These are phyloP conservation scores for Saururus chinensis DNA, from an alignment of 164 flowering plant genomes.

Conservation along the genomic window DNA sequence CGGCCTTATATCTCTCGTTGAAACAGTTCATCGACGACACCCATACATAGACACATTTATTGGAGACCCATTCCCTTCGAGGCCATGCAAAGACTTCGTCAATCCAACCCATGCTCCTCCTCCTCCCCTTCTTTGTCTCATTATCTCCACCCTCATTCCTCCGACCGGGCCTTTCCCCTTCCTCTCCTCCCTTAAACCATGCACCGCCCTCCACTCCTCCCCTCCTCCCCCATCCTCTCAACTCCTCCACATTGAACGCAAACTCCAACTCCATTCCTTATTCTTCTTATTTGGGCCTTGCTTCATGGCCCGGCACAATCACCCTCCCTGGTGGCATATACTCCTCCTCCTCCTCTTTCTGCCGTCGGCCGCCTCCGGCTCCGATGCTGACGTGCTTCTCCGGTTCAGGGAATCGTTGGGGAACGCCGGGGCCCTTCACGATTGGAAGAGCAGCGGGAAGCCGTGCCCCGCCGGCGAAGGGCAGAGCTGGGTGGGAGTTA, in stretches of 20 bases:
- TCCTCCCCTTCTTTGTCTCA: not conserved
- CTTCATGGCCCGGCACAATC: not conserved
- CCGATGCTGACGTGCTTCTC: not conserved
- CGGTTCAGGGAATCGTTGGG: slow-evolving; percentile 4
- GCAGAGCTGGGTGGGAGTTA: slow-evolving; percentile 1
- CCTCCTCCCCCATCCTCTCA: no score
- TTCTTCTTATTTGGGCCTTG: not conserved
- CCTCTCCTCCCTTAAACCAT: not conserved
- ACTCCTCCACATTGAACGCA: no score
- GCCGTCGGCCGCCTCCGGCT: not conserved
- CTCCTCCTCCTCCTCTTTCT: not conserved
- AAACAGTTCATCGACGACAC: slow-evolving; percentile 1
- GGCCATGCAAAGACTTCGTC: slow-evolving; percentile 2
- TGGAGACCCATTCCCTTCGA: not conserved
- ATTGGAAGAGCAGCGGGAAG: not conserved
- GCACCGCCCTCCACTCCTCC: no score
- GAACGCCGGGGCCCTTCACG: not conserved
- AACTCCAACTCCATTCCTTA: no score
- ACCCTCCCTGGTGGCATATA: not conserved
- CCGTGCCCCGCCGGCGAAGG: slow-evolving; percentile 1
- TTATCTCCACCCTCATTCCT: not conserved
- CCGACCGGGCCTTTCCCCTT: slow-evolving; percentile 1
- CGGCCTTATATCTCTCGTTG: slow-evolving; percentile 3
- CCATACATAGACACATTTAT: not conserved
- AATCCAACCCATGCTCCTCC: not conserved